Percentiles rank a stretch among this genome's conserved stretches.
These are phyloP conservation scores for Aspergillus diversus DNA, from an alignment of 495 filamentous ascomycete genomes.

Conservation along the genomic window DNA sequence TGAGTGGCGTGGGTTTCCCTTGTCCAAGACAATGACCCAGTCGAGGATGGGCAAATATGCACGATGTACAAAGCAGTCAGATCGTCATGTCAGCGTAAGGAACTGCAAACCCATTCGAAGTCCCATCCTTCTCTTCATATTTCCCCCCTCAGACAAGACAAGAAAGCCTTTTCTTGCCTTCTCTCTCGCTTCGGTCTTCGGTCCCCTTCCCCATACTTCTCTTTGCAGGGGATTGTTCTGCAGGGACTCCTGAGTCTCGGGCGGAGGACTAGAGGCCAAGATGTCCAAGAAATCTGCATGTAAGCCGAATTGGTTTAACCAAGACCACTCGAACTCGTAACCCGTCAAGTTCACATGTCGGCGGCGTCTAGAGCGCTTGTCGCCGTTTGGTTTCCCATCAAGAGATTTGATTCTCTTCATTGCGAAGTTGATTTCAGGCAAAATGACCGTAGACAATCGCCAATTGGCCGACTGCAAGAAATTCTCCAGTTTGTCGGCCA, in stretches of 20 bases:
- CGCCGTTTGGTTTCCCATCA: constrained; percentile 21
- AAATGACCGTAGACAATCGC: constrained; percentile 20
- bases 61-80: constrained; percentile 20
- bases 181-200: constrained; percentile 11
- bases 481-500: constrained; percentile 4
- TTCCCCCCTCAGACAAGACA: not conserved
- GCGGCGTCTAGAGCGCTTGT: constrained; percentile 49
- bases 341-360: constrained; percentile 23
- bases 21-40: constrained; percentile 20
- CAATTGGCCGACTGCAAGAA: constrained; percentile 19
- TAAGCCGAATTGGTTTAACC: constrained; percentile 9
- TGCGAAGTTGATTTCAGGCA: constrained; percentile 10
- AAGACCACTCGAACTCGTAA: constrained; percentile 21
- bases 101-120: constrained; percentile 11
- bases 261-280: constrained; percentile 9
- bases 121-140: not conserved
- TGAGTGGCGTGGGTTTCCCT: constrained; percentile 26
- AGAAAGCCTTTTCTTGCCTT: not conserved
- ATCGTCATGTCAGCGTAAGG: constrained; percentile 26
- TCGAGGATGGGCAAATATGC: constrained; percentile 20
- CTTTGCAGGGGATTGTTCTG: constrained; percentile 3
- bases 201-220: not conserved
- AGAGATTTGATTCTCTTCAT: constrained; percentile 6
- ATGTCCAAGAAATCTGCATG: constrained; percentile 12
- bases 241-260: constrained; percentile 12